Evolutionary conservation across 441 rosid genomes (phyloP), one percentile per base, ranked within the genome.

Genomic region (Dalechampia spathulata): DNA sequence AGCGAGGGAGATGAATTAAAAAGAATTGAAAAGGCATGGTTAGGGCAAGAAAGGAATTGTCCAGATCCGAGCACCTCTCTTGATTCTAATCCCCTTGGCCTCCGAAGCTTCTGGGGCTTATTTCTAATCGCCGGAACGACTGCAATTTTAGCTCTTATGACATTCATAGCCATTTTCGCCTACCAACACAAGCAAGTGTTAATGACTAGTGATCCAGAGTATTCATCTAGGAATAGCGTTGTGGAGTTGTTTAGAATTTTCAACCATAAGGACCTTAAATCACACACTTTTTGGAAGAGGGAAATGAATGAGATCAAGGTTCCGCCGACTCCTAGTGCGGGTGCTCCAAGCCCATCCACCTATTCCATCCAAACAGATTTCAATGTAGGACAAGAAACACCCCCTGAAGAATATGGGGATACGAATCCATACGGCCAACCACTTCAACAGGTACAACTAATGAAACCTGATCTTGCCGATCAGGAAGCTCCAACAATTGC

Each of bases 51-150:
- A 25, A 40, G 58, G 2, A 39, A 14, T 8, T 87, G 83, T 37
- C 76, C 71, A 0, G 77, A 76, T 8, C 25, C 64, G n/a, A 39
- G 54, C 44, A 60, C 66, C 23, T 39, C 48, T 1, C 6, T 50
- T 14, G 27, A 82, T 49, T 75, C 89, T 3, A 58, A 59, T 12
- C 76, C 74, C 28, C 83, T 90, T 9, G 72, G 76, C 10, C 58
- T 84, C 8, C 65, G 74, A 7, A 85, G 82, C 41, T 87, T 90
- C 55, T 53, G 74, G 86, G 68, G 84, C 6, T 59, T 90, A 47
- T 90, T 86, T 69, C 47, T 81, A 5, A 57, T 76, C 19, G 81
- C 74, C 1, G 75, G 72, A 19, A 38, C 57, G 20, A 65, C 74
- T 22, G 68, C 86, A 19, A 0, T 57, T 2, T 5, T 49, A 46